Evolutionary conservation across 768 basidiomycete genomes (phyloP), one percentile per base, ranked within the genome.

Genomic region (Rhizopogon roseolus): DNA sequence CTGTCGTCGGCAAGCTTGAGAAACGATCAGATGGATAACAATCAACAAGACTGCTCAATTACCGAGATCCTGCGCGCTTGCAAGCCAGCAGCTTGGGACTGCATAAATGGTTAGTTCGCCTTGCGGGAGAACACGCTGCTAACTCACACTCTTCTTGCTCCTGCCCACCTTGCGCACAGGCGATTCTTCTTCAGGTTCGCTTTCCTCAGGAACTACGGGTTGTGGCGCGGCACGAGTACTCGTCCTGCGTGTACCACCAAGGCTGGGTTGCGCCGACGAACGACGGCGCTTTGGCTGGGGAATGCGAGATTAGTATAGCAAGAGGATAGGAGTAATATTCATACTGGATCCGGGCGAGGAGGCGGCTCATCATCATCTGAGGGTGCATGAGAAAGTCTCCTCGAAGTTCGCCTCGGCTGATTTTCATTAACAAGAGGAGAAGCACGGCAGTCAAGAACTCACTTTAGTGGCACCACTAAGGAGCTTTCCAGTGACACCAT

Each of bases 401-500:
- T 71, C 9, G 88, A 88, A 6, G 85, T 81, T 49, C 87, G 74
- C 49, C 86, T 48, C 69, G 34, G 71, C 68, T 50, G 69, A 57
- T 58, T 66, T 41, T 41, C 56, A 59, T 50, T 41, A 54, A 41
- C 32, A 58, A 49, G 42, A 41, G 53, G 38, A 46, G 19, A 32
- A 16, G 27, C 27, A 43, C 14, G 9, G 2, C 11, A 52, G 50
- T 38, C 34, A 34, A 40, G 34, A 14, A 59, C 66, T 46, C 50
- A 82, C 84, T 73, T 77, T 79, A 45, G 66, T 62, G 46, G 68
- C 72, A 42, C 71, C 76, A 60, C 69, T 74, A 55, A 93, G 67
- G 36, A 79, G 85, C 64, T 78, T 69, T n/a, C 91, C 91, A 6
- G 91, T 92, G n/a, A 84, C 57, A 19, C 91, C 91, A 66, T 93